A percentile compares a stretch with the other conserved stretches of the same genome.
Evolutionary conservation across 2,329 filamentous ascomycete genomes (phyloP).

Genomic region (Amauroascus verrucosus): DNA sequence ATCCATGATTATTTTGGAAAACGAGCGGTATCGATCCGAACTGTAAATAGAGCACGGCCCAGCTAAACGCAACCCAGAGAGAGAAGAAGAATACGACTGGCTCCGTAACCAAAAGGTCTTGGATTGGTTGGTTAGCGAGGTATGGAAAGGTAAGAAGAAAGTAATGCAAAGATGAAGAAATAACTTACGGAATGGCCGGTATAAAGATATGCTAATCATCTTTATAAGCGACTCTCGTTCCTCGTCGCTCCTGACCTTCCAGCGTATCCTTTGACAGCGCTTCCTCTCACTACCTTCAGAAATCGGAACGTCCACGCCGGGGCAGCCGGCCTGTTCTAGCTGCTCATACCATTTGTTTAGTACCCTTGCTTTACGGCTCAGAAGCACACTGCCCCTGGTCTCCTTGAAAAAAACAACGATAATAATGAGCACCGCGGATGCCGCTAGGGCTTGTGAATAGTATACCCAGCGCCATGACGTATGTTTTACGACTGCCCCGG

Average conservation of each 20-base stretch:
- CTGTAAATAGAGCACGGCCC: slow-evolving; percentile 78
- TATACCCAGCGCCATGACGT: slow-evolving; percentile 78
- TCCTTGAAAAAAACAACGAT: slow-evolving; percentile 67
- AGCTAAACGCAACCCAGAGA: slow-evolving; percentile 80
- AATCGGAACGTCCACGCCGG: slow-evolving; percentile 42
- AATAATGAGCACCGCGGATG: slow-evolving; percentile 51
- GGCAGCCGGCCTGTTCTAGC: slow-evolving; percentile 55
- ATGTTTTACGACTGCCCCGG: slow-evolving; percentile 57
- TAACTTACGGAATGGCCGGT: slow-evolving; percentile 58
- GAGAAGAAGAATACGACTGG: slow-evolving; percentile 64
- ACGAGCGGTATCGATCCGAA: slow-evolving; percentile 73
- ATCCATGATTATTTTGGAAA: slow-evolving; percentile 57
- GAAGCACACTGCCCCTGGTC: slow-evolving; percentile 67
- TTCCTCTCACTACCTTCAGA: slow-evolving; percentile 23
- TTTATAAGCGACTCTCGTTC: slow-evolving; percentile 56
- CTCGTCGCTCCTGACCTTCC: slow-evolving; percentile 71
- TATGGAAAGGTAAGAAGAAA: neutral
- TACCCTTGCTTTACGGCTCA: slow-evolving; percentile 61
- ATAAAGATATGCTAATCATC: slow-evolving; percentile 64
- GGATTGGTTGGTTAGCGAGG: slow-evolving; percentile 1
- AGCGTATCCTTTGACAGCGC: slow-evolving; percentile 52
- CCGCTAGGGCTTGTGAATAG: slow-evolving; percentile 68
- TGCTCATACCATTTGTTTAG: slow-evolving; percentile 72
- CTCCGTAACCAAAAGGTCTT: slow-evolving; percentile 49
- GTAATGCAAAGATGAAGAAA: neutral